Evolutionary conservation across 1,284 basidiomycete genomes (phyloP).

Genomic region (Ceratobasidium theobromae): DNA sequence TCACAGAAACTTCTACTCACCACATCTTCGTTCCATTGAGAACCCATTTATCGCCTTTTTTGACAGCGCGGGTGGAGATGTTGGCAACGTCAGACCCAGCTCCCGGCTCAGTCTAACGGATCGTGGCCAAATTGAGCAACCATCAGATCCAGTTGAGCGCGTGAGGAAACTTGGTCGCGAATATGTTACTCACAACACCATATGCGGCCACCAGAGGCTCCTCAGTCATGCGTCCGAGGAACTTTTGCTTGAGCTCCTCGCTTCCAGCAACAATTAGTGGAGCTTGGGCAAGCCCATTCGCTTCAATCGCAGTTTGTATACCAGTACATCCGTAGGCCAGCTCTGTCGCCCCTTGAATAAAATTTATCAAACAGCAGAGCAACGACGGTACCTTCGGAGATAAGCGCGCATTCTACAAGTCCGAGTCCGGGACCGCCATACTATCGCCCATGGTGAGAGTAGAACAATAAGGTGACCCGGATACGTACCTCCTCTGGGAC

Average conservation of each 20-base stretch:
- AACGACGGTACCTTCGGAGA: constrained; percentile 43
- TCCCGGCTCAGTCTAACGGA: constrained; percentile 48
- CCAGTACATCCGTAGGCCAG: constrained; percentile 56
- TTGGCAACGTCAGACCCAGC: constrained; percentile 56
- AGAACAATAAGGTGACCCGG: not conserved
- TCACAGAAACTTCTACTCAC: constrained; percentile 38
- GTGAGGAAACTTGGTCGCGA: too few relatives aligned
- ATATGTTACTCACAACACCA: constrained; percentile 47
- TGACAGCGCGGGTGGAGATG: constrained; percentile 50
- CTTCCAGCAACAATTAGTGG: constrained; percentile 53
- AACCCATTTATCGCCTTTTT: constrained; percentile 52
- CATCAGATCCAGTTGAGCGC: not conserved
- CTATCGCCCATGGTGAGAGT: constrained; percentile 37
- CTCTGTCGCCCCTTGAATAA: too few relatives aligned
- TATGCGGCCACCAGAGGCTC: constrained; percentile 56
- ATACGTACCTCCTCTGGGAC: constrained; percentile 47
- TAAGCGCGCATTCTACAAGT: constrained; percentile 51
- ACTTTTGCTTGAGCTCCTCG: constrained; percentile 53
- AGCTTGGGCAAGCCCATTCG: constrained; percentile 53
- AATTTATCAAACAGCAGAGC: constrained; percentile 4
- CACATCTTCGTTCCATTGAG: constrained; percentile 56
- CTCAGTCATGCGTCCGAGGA: constrained; percentile 57
- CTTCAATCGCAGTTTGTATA: constrained; percentile 51
- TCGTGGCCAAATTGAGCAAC: not conserved
- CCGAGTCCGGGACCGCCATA: constrained; percentile 54